Base-by-base conservation (phyloP, 2,329 filamentous ascomycete genomes). In the Xylariales sp. region DNA sequence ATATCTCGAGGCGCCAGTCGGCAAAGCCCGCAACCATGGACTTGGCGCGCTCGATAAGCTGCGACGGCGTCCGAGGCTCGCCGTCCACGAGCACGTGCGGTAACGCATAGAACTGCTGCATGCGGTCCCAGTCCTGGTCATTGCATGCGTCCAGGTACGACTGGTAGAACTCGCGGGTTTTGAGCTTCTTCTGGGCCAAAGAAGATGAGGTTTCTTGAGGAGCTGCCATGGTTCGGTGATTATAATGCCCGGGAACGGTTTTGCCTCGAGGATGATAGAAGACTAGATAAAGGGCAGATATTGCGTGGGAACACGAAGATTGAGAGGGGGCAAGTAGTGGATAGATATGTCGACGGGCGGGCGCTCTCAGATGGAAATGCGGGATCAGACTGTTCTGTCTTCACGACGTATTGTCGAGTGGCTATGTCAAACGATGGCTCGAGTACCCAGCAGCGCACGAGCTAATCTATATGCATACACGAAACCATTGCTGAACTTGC, bases 71-170 rank as follows among this genome's bases (percentile, higher is more conserved):
- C n/a, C 57, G 18, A 3, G 57, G 46, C 46, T 60, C 46, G 56
- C 56, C 56, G 57, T 60, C 45, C 18, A 50, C 46, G 45, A 60
- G 45, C 32, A 43, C 36, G 43, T 48, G 41, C 32, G 57, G 57
- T 32, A 46, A 41, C 12, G 57, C 57, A 45, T 60, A 60, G 32
- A 60, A 60, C 45, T 60, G 45, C 46, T 60, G 57, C 57, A 60
- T 52, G 46, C 57, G 45, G 45, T 50, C 57, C 3, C 10, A 60
- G 32, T 60, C 57, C 18, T 60, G 57, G 4, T 41, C 46, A 18
- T 60, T 60, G 57, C 23, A 60, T 45, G 45, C 45, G 34, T 60
- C 57, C 3, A 60, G 45, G 39, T 60, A 60, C 10, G 57, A 60
- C 56, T 59, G 56, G 43, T 59, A 59, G 56, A 48, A 59, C 43